A percentile compares a stretch with the other conserved stretches of the same genome.
phyloP scores from a whole-genome alignment of 805 yeast species.

The Debaryomyces maramus region DNA sequence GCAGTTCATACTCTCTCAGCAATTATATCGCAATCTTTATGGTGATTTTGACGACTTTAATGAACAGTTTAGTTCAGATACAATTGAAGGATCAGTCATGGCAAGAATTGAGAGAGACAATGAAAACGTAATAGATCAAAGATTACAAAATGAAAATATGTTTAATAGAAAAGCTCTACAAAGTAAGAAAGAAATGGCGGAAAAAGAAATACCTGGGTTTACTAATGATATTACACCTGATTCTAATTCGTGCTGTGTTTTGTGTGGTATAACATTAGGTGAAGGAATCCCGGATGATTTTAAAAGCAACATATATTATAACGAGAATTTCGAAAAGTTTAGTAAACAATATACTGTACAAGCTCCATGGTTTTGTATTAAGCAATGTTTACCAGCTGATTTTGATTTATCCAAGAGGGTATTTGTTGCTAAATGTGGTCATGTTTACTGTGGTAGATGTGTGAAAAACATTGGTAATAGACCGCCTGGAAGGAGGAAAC shows the following conservation, averaged over 20 bases:
- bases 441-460: slow-evolving; percentile 84
- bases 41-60: slow-evolving; percentile 1
- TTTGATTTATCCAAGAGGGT: slow-evolving; percentile 62
- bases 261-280: slow-evolving; percentile 75
- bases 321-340: slow-evolving; percentile 26
- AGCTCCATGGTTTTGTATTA: slow-evolving; percentile 67
- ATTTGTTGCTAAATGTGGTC: slow-evolving; percentile 75
- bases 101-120: slow-evolving; percentile 42
- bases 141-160: slow-evolving; percentile 29
- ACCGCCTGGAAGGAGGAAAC: slow-evolving; percentile 23
- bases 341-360: slow-evolving; percentile 30
- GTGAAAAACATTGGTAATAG: slow-evolving; percentile 61
- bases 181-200: slow-evolving; percentile 28
- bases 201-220: slow-evolving; percentile 26
- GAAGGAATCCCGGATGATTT: slow-evolving; percentile 64
- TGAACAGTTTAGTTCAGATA: slow-evolving; percentile 8
- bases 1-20: slow-evolving; percentile 8
- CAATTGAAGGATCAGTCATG: slow-evolving; percentile 33
- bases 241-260: slow-evolving; percentile 43
- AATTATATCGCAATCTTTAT: slow-evolving; percentile 8
- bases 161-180: slow-evolving; percentile 29
- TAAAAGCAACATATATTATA: slow-evolving; percentile 31
- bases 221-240: slow-evolving; percentile 27
- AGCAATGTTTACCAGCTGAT: slow-evolving; percentile 54
- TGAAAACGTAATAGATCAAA: slow-evolving; percentile 34